Evolutionary conservation across 2,329 filamentous ascomycete species (phyloP).

Genomic region (Cladorrhinum sp.): DNA sequence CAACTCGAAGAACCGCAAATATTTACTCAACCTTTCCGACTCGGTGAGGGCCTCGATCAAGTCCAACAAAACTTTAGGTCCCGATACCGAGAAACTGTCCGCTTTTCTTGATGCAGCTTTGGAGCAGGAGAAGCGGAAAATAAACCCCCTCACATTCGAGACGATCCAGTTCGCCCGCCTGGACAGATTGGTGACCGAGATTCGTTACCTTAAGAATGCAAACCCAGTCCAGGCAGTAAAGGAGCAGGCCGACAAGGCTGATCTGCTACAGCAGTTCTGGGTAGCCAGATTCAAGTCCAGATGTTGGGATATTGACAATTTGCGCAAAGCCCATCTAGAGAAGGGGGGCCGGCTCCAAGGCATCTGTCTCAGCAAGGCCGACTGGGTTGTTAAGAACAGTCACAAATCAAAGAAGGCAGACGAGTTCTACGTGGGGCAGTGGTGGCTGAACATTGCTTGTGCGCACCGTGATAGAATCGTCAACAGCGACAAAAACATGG

Average conservation of each 20-base stretch:
- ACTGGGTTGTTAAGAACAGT: neutral
- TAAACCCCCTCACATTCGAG: slow-evolving; percentile 37
- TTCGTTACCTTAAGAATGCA: slow-evolving; percentile 24
- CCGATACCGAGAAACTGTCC: slow-evolving; percentile 36
- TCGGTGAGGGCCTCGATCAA: slow-evolving; percentile 34
- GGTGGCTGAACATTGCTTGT: slow-evolving; percentile 57
- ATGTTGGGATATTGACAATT: slow-evolving; percentile 19
- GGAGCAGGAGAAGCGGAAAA: slow-evolving; percentile 36
- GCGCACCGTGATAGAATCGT: slow-evolving; percentile 56
- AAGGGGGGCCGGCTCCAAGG: neutral
- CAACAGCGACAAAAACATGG: slow-evolving; percentile 40
- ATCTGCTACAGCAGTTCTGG: neutral
- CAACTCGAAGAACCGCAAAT: neutral
- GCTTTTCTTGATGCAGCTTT: slow-evolving; percentile 40
- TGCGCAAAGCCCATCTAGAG: slow-evolving; percentile 38
- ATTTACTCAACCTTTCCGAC: slow-evolving; percentile 42
- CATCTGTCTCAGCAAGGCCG: neutral
- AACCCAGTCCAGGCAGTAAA: slow-evolving; percentile 10
- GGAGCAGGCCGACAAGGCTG: neutral
- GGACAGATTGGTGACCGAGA: slow-evolving; percentile 45
- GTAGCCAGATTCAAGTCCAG: neutral
- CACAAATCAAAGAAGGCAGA: slow-evolving; percentile 35
- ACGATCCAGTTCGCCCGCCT: slow-evolving; percentile 40
- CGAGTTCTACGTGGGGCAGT: slow-evolving; percentile 50
- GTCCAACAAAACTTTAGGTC: slow-evolving; percentile 31